These are phyloP conservation scores for Pleoardoris graminearum DNA, from an alignment of 2,329 filamentous ascomycete genomes.

Conservation along the genomic window DNA sequence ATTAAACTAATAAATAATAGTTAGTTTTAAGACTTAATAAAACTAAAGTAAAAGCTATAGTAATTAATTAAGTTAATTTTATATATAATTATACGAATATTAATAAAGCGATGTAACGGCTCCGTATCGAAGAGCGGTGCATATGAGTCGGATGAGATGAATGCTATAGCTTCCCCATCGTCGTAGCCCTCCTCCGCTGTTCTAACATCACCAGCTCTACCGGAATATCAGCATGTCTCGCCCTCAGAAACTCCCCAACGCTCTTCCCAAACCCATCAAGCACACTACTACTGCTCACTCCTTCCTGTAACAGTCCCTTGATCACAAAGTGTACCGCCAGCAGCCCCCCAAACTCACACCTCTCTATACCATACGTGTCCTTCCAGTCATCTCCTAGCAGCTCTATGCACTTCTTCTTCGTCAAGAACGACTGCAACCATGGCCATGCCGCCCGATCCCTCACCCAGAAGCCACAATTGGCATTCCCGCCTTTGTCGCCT, in stretches of 20 bases:
- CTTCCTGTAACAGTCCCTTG: slow-evolving; percentile 50
- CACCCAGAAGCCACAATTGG: slow-evolving; percentile 30
- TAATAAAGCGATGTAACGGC: too few relatives aligned
- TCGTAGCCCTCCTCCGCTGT: slow-evolving; percentile 3
- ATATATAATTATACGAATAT: too few relatives aligned
- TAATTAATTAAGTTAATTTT: too few relatives aligned
- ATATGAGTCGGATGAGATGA: too few relatives aligned
- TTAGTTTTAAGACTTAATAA: too few relatives aligned
- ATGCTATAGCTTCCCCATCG: slow-evolving; percentile 6
- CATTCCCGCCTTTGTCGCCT: slow-evolving; percentile 34
- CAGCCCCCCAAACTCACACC: slow-evolving; percentile 22
- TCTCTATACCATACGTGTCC: slow-evolving; percentile 15
- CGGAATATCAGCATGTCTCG: slow-evolving; percentile 25
- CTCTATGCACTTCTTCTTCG: slow-evolving; percentile 14
- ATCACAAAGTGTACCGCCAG: slow-evolving; percentile 49
- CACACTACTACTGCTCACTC: slow-evolving; percentile 46
- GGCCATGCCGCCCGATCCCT: slow-evolving; percentile 25
- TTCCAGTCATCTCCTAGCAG: slow-evolving; percentile 24
- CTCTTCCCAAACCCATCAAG: slow-evolving; percentile 52
- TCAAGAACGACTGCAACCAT: slow-evolving; percentile 25
- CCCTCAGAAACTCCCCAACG: slow-evolving; percentile 9
- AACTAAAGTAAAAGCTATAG: too few relatives aligned
- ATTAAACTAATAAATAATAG: too few relatives aligned
- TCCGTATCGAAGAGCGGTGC: too few relatives aligned
- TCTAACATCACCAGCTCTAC: slow-evolving; percentile 11